Base-by-base conservation (phyloP, 805 yeast species). In the Yueomyces sp. region DNA sequence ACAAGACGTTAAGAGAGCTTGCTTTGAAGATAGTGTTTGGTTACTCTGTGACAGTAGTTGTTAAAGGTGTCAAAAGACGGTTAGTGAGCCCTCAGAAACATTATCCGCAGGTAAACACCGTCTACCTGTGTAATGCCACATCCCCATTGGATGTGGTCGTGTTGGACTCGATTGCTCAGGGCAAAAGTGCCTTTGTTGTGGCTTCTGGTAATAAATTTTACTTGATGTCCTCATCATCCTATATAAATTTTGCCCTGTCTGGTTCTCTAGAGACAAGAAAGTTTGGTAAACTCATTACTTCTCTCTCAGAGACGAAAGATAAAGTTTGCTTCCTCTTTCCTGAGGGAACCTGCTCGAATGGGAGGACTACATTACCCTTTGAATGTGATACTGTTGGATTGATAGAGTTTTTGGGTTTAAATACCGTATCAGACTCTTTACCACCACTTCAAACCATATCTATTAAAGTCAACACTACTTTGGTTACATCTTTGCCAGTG, bases 271-370 rank as follows among this genome's bases (percentile, higher is more conserved):
- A 50, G 38, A 47, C 47, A n/a, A 41, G 42, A 31, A 38, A 40
- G 29, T 48, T 38, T 40, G 49, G 53, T 26, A 38, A 43, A 43
- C 42, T 47, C 38, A 38, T 51, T 30, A 51, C 45, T 4, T 47
- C 50, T 28, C 39, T 45, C 3, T 37, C 44, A 1, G 49, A 56
- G 30, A 53, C 61, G 26, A 56, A 59, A 3, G 66, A 68, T n/a
- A 69, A 72, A 38, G 63, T 68, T 0, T 68, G 77, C 3, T 79
- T 72, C 42, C 51, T 82, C 27, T 76, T 86, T 45, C 69, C 80
- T 3, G 96, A 87, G 55, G 95, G 95, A 0, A 84, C 95, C 0
- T 71, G 95, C 0, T 77, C 95, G 0, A 90, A 88, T 56, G 92
- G 94, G 42, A 78, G 79, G 48, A 78, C 87, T 0, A 56, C 88